Percentiles rank a stretch among this genome's conserved stretches.
phyloP scores from a whole-genome alignment of 805 yeast species.

The Ogataea ganodermae region DNA sequence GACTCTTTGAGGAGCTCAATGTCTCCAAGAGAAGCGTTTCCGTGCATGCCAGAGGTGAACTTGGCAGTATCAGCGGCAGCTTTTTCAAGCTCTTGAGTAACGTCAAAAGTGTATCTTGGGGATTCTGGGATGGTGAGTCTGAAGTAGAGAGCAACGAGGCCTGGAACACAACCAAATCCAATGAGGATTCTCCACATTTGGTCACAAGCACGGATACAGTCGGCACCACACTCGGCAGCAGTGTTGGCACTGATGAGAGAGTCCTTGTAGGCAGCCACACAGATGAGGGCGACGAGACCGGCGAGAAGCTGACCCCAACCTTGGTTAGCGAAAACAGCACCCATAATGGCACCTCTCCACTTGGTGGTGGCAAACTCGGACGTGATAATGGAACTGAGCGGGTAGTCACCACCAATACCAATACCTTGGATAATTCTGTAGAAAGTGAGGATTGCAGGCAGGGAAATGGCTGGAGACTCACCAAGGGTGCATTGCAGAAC shows the following conservation, averaged over 20 bases:
- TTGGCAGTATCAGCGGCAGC: slow-evolving; percentile 59
- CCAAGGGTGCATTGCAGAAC: slow-evolving; percentile 77
- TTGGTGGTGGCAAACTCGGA: slow-evolving; percentile 92
- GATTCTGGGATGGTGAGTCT: slow-evolving; percentile 95
- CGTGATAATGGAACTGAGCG: slow-evolving; percentile 88
- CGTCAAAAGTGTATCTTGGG: slow-evolving; percentile 87
- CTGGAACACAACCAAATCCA: slow-evolving; percentile 92
- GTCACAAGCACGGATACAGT: slow-evolving; percentile 78
- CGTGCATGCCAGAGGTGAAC: slow-evolving; percentile 50
- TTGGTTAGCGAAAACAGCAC: slow-evolving; percentile 94
- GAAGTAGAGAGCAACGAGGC: slow-evolving; percentile 78
- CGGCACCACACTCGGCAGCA: slow-evolving; percentile 61
- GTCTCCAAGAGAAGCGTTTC: slow-evolving; percentile 48
- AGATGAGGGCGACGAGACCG: slow-evolving; percentile 77
- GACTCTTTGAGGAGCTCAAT: slow-evolving; percentile 47
- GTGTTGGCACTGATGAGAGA: slow-evolving; percentile 54
- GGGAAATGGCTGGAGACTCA: slow-evolving; percentile 65
- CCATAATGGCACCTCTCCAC: slow-evolving; percentile 98
- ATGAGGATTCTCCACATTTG: slow-evolving; percentile 92
- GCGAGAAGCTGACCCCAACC: slow-evolving; percentile 94
- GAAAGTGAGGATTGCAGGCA: slow-evolving; percentile 71
- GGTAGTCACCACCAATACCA: slow-evolving; percentile 98
- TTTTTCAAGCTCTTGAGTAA: slow-evolving; percentile 56
- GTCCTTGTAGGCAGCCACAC: slow-evolving; percentile 75
- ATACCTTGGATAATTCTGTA: slow-evolving; percentile 90